These are phyloP conservation scores for Penicillium aurantiogriseum DNA, from an alignment of 2,329 filamentous ascomycete species.

Conservation along the genomic window DNA sequence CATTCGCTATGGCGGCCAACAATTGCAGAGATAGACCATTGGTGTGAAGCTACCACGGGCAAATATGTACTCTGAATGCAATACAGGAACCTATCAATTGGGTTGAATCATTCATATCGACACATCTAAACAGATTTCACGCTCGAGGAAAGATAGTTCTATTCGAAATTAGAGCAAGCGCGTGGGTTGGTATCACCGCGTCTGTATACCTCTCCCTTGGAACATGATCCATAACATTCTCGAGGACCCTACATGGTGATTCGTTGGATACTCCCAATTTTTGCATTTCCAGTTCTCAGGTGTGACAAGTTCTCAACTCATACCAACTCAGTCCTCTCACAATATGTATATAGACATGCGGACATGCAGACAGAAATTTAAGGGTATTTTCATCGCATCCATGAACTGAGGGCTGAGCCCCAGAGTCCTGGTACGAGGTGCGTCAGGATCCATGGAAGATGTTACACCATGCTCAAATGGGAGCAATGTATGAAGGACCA, in stretches of 20 bases:
- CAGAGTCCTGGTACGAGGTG: conserved; percentile 6
- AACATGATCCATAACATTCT: background rate
- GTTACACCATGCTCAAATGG: conserved; percentile 1
- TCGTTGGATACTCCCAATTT: background rate
- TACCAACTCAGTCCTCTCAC: background rate
- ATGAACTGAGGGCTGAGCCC: conserved; percentile 1
- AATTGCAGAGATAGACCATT: background rate
- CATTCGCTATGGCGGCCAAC: background rate
- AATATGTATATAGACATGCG: conserved; percentile 5
- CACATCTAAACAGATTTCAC: conserved; percentile 2
- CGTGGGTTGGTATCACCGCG: conserved; percentile 9
- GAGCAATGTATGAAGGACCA: background rate
- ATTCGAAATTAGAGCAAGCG: conserved; percentile 7
- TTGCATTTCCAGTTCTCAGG: background rate
- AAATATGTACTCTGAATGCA: conserved; percentile 2
- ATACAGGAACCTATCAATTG: background rate
- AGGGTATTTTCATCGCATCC: background rate
- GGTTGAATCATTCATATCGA: background rate
- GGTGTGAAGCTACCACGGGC: background rate
- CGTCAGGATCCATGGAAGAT: background rate
- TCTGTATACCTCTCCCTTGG: background rate
- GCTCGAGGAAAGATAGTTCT: background rate
- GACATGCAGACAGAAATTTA: background rate
- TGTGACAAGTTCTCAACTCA: background rate
- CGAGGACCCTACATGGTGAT: background rate